phyloP scores from a whole-genome alignment of 768 basidiomycete species.

The Suillus tomentosus region DNA sequence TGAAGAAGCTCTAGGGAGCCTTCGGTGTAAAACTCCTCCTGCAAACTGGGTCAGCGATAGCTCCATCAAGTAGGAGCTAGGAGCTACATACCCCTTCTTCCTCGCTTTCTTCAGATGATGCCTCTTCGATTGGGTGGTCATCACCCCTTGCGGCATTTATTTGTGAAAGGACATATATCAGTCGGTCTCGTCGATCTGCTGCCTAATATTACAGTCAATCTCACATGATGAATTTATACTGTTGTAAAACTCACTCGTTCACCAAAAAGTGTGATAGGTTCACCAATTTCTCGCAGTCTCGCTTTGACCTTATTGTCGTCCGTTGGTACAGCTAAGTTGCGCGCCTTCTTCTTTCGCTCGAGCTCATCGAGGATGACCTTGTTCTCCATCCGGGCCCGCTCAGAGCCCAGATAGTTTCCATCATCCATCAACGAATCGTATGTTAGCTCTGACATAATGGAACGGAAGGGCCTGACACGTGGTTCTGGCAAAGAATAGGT shows the following conservation, averaged over 20 bases:
- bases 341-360: constrained; percentile 95
- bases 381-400: constrained; percentile 78
- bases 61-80: neutral
- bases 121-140: constrained; percentile 72
- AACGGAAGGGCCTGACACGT: constrained; percentile 2
- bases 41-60: constrained; percentile 16
- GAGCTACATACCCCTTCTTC: constrained; percentile 55
- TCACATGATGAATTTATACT: constrained; percentile 10
- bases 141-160: constrained; percentile 88
- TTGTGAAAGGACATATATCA: constrained; percentile 94
- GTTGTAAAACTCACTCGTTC: constrained; percentile 74
- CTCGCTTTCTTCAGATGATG: constrained; percentile 68
- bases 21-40: constrained; percentile 96
- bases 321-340: constrained; percentile 93
- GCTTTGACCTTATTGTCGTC: constrained; percentile 93
- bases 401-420: constrained; percentile 72
- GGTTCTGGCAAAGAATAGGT: constrained; percentile 17
- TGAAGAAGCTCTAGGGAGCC: constrained; percentile 87
- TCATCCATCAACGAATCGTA: constrained; percentile 78
- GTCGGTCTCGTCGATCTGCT: constrained; percentile 92
- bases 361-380: constrained; percentile 90
- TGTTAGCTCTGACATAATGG: constrained; percentile 71
- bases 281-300: constrained; percentile 87
- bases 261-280: constrained; percentile 97
- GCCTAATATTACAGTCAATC: constrained; percentile 53